Conservation (phyloP, 108 stramenopile genomes). For the Cyclostephanos tholiformis region DNA sequence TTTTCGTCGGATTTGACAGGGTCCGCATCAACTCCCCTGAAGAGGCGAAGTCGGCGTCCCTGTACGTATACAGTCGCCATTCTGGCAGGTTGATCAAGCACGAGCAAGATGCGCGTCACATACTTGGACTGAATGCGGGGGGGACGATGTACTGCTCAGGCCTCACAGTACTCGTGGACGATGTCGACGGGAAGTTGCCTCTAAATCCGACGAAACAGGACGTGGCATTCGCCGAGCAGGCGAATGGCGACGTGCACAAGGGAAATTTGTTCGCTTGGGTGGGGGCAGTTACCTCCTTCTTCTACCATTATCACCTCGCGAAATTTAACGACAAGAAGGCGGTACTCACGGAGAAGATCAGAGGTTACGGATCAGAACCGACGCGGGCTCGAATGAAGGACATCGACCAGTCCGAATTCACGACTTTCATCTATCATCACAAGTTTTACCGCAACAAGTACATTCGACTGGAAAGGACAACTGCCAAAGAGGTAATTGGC, state of each 20-base stretch:
- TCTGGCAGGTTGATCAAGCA: constrained; percentile 46
- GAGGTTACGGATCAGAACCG: constrained; percentile 3
- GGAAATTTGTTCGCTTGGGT: constrained; percentile 41
- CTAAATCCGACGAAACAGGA: constrained; percentile 42
- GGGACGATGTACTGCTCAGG: constrained; percentile 26
- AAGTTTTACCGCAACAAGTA: not conserved
- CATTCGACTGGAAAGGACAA: not conserved
- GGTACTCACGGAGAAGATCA: constrained; percentile 14
- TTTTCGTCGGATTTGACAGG: constrained; percentile 28
- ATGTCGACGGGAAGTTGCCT: constrained; percentile 31
- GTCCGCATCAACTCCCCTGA: constrained; percentile 12
- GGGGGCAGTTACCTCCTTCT: constrained; percentile 31
- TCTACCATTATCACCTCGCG: constrained; percentile 25
- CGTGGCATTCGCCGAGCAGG: constrained; percentile 35
- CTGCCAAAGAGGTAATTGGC: constrained; percentile 5
- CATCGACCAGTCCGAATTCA: constrained; percentile 20
- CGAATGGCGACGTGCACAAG: constrained; percentile 31
- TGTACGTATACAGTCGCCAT: constrained; percentile 59
- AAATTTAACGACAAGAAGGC: constrained; percentile 20
- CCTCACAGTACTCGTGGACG: constrained; percentile 29
- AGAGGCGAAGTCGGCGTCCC: constrained; percentile 10
- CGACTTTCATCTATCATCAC: constrained; percentile 1
- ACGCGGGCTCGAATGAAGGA: constrained; percentile 2
- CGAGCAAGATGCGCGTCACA: constrained; percentile 21
- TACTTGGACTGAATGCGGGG: constrained; percentile 6